Base-by-base conservation (phyloP, 225 moss, liverwort and hornwort genomes). In the Neckera pumila region DNA sequence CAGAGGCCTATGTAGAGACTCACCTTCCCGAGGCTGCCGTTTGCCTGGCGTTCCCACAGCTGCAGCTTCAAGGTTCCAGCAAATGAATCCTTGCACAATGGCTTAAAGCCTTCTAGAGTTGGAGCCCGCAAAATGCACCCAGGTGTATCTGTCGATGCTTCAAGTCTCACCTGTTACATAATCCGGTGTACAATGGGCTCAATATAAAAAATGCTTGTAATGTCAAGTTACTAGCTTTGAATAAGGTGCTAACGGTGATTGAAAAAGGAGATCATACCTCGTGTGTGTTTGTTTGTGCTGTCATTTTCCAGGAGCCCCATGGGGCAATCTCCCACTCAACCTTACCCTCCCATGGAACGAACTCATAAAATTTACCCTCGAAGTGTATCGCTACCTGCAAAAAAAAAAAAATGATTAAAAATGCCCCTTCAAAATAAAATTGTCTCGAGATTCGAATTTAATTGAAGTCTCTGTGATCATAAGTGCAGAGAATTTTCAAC, bases 291-390 rank as follows among this genome's bases (percentile, higher is more conserved):
- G 93, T 95, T 91, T 92, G 92, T 19, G 93, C 97, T 69, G 93
- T 90, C 88, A 98, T 95, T 87, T 95, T 91, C 98, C 97, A 98
- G 53, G 96, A 98, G 51, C 97, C 97, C 98, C 98, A 98, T 47
- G 93, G 89, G 54, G 92, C 88, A 86, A 98, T 86, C 71, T 98
- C 95, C 98, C 97, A 98, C 86, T 96, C 95, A 20, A 98, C 97
- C 69, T 89, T 86, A 82, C 98, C 93, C 82, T 89, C 89, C 98
- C 98, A 98, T 49, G 97, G 97, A 61, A 98, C 96, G n/a, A 98
- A 97, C 89, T 91, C 87, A 72, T 82, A 98, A 86, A 96, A 95
- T 87, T 92, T 97, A 51, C 95, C 97, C 58, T 88, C 93, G 80
- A 93, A 97, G 89, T 98, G 98, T 53, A 98, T 30, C 42, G 53